Evolutionary conservation across 179 eudicot genomes (phyloP), one percentile per base, ranked within the genome.

Genomic region (Silene vulgaris): DNA sequence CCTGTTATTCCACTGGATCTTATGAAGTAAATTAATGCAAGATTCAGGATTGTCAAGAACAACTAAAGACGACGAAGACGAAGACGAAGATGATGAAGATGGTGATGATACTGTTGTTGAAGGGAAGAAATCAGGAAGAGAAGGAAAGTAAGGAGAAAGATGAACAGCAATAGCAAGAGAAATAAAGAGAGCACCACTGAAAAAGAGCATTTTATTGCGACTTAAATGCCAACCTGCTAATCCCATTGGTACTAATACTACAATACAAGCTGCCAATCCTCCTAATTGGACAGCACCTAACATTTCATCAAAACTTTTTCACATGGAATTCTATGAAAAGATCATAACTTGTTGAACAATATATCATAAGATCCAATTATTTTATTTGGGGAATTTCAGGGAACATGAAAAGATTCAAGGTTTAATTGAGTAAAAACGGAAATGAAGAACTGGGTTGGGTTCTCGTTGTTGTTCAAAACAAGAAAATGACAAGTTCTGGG

Each of bases 201-300:
- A 94, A 83, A 94, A 94, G 26, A 94, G 88, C 82, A 94, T 82
- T 74, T 92, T 94, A 78, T 94, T 92, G 71, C 98, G 96, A 76
- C 98, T 94, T 32, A 94, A 85, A 74, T 92, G 97, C 88, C 87
- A 94, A 0, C 98, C 98, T 3, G 98, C 98, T 86, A 94, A 83
- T 3, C 87, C 94, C 96, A 94, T 90, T 45, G 98, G 98, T 50
- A 94, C 96, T 43, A 94, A 83, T 5, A 94, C 81, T 4, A 94
- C 98, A 0, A 90, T 59, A 37, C 86, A 86, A 75, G 98, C 98
- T 77, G 96, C 98, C 88, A 90, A 73, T 66, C 80, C 67, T 32
- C 98, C 98, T 26, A 92, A 81, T 76, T 92, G 98, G 79, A 94
- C 89, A 76, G 98, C 94, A 75, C 90, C 97, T 29, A 91, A 73